These are phyloP conservation scores for Cladophialophora immunda DNA, from an alignment of 2,329 filamentous ascomycete species.

Conservation along the genomic window DNA sequence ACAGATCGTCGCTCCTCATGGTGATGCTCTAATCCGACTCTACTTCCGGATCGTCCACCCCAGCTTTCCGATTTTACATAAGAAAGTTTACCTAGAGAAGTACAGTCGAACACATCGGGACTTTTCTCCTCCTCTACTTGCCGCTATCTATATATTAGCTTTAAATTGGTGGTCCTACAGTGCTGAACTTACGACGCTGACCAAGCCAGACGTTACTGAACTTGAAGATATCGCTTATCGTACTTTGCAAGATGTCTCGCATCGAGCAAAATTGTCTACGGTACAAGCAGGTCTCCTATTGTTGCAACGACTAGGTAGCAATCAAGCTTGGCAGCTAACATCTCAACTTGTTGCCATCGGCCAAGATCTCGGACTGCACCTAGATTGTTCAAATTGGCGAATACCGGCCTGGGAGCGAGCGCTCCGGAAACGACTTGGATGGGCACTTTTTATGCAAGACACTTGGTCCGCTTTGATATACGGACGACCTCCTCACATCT, in stretches of 20 bases:
- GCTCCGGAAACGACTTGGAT: conserved; percentile 68
- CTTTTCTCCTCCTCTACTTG: conserved; percentile 80
- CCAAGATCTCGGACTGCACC: conserved; percentile 67
- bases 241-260: conserved; percentile 39
- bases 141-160: conserved; percentile 82
- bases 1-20: conserved; percentile 76
- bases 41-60: conserved; percentile 85
- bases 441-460: conserved; percentile 73
- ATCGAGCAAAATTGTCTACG: conserved; percentile 60
- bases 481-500: conserved; percentile 66
- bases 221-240: conserved; percentile 40
- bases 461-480: conserved; percentile 68
- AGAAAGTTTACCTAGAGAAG: conserved; percentile 79
- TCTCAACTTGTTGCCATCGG: conserved; percentile 64
- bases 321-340: conserved; percentile 59
- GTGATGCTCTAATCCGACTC: conserved; percentile 77
- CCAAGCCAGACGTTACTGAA: conserved; percentile 41
- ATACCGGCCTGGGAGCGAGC: conserved; percentile 71
- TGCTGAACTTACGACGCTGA: conserved; percentile 38
- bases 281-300: conserved; percentile 65
- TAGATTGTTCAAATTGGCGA: conserved; percentile 69
- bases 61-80: conserved; percentile 82
- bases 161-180: conserved; percentile 85
- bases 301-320: conserved; percentile 58
- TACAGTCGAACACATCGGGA: conserved; percentile 76